These are phyloP conservation scores for Marasmius oreades DNA, from an alignment of 1,284 basidiomycete genomes.

Conservation along the genomic window DNA sequence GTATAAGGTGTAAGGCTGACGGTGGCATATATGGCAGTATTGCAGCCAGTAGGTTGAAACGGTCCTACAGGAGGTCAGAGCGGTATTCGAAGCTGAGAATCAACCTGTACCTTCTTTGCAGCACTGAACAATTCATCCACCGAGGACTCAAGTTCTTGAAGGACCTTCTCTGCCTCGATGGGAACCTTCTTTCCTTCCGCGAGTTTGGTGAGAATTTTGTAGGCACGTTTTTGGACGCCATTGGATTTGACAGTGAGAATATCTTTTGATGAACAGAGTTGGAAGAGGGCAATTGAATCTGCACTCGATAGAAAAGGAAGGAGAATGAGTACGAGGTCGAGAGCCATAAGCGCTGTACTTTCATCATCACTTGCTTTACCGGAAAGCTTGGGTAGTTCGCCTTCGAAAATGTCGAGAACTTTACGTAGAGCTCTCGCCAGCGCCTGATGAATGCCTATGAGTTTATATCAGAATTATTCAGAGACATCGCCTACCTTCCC, in stretches of 20 bases:
- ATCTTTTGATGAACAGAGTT: constrained; percentile 53
- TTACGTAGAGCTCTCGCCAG: constrained; percentile 80
- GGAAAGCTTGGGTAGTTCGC: constrained; percentile 52
- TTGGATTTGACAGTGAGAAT: constrained; percentile 76
- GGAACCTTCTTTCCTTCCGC: constrained; percentile 58
- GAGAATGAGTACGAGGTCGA: constrained; percentile 87
- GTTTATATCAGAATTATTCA: background rate
- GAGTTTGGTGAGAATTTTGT: constrained; percentile 82
- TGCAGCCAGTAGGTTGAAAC: constrained; percentile 73
- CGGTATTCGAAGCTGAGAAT: constrained; percentile 1
- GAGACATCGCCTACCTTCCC: constrained; percentile 46
- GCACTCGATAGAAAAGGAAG: constrained; percentile 70
- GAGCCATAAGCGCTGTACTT: constrained; percentile 73
- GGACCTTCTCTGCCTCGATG: constrained; percentile 52
- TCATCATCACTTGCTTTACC: constrained; percentile 38
- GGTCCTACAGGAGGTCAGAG: constrained; percentile 52
- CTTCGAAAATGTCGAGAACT: constrained; percentile 73
- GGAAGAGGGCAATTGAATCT: constrained; percentile 64
- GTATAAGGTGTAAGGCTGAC: constrained; percentile 80
- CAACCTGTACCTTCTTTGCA: constrained; percentile 73
- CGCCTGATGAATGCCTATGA: constrained; percentile 44
- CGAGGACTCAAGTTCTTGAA: constrained; percentile 63
- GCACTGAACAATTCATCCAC: constrained; percentile 72
- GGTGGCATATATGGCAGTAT: constrained; percentile 74
- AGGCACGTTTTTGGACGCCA: constrained; percentile 93